These are phyloP conservation scores for Chlamydomonas applanata DNA, from an alignment of 139 green algal species.

Conservation along the genomic window DNA sequence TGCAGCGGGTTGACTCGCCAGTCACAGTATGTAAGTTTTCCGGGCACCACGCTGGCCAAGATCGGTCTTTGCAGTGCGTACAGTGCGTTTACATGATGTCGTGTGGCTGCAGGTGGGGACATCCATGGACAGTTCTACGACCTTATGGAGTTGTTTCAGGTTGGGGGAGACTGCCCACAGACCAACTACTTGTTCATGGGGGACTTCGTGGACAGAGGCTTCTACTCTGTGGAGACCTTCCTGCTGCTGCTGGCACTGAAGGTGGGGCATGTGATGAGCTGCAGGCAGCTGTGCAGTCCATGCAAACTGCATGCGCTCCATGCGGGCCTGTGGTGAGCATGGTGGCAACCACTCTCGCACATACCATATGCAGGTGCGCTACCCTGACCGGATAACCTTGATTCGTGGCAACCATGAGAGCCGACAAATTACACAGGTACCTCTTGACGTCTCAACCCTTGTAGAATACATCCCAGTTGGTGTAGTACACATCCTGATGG, in stretches of 20 bases:
- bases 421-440: slow-evolving; percentile 97
- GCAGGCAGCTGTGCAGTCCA: not conserved
- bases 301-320: not conserved
- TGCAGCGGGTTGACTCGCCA: slow-evolving; percentile 93
- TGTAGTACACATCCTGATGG: too few relatives aligned
- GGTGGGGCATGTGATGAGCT: slow-evolving; percentile 46
- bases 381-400: slow-evolving; percentile 93
- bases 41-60: not conserved
- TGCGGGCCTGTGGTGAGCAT: not conserved
- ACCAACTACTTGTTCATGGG: slow-evolving; percentile 99
- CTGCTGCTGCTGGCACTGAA: slow-evolving; percentile 97
- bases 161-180: slow-evolving; percentile 92
- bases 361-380: slow-evolving; percentile 75
- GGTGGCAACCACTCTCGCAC: too few relatives aligned
- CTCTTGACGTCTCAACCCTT: too few relatives aligned
- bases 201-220: slow-evolving; percentile 98
- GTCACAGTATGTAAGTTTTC: slow-evolving; percentile 88
- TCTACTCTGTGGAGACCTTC: slow-evolving; percentile 98
- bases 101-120: slow-evolving; percentile 76
- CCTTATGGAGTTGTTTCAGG: slow-evolving; percentile 96
- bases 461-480: too few relatives aligned
- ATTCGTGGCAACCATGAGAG: slow-evolving; percentile 98
- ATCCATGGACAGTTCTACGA: slow-evolving; percentile 99
- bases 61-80: not conserved
- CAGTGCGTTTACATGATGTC: not conserved